phyloP scores from a whole-genome alignment of 2,329 filamentous ascomycete species.

The Diaporthe aspalathi region DNA sequence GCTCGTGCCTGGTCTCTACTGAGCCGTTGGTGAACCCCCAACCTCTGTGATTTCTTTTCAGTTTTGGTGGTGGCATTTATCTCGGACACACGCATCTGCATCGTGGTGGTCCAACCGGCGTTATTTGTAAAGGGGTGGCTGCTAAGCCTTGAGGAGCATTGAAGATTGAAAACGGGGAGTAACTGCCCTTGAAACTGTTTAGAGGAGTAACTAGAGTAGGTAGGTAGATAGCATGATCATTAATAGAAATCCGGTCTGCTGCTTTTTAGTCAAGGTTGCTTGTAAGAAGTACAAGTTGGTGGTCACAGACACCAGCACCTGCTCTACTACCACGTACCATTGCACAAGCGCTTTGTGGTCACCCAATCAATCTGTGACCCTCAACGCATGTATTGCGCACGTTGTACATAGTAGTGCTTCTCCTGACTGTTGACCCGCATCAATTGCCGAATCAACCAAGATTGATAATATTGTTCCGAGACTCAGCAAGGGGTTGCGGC shows the following conservation, averaged over 20 bases:
- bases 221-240: background rate
- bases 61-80: background rate
- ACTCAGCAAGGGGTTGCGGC: background rate
- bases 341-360: too few species aligned
- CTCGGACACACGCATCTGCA: conserved; percentile 4
- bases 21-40: background rate
- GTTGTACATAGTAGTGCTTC: background rate
- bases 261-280: too few species aligned
- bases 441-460: background rate
- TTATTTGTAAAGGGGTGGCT: background rate
- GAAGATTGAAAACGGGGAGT: background rate
- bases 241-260: background rate
- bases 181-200: too few species aligned
- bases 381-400: background rate
- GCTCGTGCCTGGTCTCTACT: conserved; percentile 54
- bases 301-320: background rate
- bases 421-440: background rate
- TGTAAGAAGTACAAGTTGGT: background rate
- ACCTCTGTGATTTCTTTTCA: background rate
- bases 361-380: background rate
- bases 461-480: background rate
- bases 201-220: too few species aligned
- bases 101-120: conserved; percentile 2
- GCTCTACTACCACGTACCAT: background rate
- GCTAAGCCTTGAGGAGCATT: background rate